Evolutionary conservation across 495 filamentous ascomycete species (phyloP).

Genomic region (Penicillium antarcticum): DNA sequence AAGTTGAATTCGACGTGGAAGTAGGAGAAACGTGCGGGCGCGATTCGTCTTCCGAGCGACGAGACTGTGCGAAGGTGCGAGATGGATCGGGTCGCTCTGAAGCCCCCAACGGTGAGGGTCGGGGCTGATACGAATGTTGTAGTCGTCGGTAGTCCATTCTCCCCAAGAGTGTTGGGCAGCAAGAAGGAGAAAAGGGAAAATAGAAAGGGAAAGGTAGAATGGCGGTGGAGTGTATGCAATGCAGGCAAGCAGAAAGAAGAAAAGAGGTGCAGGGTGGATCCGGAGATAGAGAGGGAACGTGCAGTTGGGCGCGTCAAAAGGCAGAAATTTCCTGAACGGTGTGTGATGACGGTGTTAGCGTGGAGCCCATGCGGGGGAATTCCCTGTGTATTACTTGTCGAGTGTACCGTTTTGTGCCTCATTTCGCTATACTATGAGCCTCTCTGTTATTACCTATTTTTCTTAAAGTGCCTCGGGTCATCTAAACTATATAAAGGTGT

Average conservation of each 20-base stretch:
- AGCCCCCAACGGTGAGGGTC: slow-evolving; percentile 3
- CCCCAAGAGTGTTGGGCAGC: not conserved
- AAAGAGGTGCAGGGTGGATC: slow-evolving; percentile 21
- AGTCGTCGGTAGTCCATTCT: slow-evolving; percentile 6
- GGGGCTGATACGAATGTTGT: slow-evolving; percentile 4
- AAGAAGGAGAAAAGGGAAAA: not conserved
- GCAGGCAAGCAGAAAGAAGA: slow-evolving; percentile 3
- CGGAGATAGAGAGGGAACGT: slow-evolving; percentile 17
- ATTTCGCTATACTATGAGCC: no score
- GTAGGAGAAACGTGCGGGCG: slow-evolving; percentile 20
- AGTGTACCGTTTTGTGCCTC: no score
- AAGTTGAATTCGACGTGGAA: slow-evolving; percentile 12
- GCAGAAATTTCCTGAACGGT: no score
- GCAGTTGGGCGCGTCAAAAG: not conserved
- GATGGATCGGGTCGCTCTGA: slow-evolving; percentile 1
- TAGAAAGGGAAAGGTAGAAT: not conserved
- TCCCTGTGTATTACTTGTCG: no score
- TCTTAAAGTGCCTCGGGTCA: no score
- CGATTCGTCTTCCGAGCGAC: slow-evolving; percentile 27
- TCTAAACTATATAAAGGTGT: no score
- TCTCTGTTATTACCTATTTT: no score
- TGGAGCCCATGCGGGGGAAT: no score
- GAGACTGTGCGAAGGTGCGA: slow-evolving; percentile 12
- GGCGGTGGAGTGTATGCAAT: slow-evolving; percentile 14
- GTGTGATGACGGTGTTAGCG: no score